These are phyloP conservation scores for Annulohypoxylon nitens DNA, from an alignment of 495 filamentous ascomycete genomes.

Conservation along the genomic window DNA sequence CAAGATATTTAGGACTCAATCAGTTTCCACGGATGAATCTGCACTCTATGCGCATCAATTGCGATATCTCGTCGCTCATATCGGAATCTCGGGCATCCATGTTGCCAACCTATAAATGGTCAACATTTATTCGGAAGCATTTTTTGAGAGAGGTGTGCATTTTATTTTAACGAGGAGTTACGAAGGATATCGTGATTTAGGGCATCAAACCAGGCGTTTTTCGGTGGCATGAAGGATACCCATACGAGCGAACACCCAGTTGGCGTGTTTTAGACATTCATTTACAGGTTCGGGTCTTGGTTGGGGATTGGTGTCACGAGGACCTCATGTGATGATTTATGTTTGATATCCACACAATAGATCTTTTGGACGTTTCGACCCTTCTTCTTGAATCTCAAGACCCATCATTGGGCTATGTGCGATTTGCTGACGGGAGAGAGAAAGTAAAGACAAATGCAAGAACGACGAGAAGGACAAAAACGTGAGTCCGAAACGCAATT, in stretches of 20 bases:
- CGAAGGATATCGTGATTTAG: background rate
- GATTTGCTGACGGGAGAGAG: background rate
- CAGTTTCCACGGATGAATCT: background rate
- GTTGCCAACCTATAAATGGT: background rate
- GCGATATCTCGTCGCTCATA: background rate
- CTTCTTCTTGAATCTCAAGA: background rate
- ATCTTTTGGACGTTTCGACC: background rate
- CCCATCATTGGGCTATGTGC: background rate
- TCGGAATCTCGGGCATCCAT: background rate
- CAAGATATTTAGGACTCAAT: background rate
- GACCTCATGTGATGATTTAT: constrained; percentile 11
- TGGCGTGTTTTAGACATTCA: background rate
- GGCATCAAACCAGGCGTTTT: constrained; percentile 1
- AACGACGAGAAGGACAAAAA: too few species aligned
- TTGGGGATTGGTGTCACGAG: background rate
- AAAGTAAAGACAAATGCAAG: too few species aligned
- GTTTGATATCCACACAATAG: constrained; percentile 27
- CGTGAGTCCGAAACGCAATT: too few species aligned
- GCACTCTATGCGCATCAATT: background rate
- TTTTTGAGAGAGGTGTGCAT: background rate
- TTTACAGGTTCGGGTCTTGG: background rate
- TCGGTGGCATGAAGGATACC: background rate
- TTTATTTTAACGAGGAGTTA: background rate
- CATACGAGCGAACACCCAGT: background rate
- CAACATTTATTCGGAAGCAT: background rate